These are phyloP conservation scores for Phellinidium pouzarii DNA, from an alignment of 1,284 basidiomycete species.

Conservation along the genomic window DNA sequence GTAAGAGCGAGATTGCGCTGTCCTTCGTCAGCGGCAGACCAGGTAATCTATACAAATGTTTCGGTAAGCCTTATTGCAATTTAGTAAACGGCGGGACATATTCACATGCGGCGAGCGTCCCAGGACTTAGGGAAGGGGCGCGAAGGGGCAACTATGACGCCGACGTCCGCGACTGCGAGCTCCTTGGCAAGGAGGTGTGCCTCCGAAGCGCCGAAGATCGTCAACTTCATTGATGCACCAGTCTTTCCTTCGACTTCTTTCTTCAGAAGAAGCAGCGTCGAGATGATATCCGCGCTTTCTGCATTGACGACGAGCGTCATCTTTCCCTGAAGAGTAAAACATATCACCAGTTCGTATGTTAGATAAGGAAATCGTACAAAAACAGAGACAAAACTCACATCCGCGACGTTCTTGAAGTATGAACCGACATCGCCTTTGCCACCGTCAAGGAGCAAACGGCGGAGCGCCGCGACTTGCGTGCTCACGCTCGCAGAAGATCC, in stretches of 20 bases:
- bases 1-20: slow-evolving; percentile 47
- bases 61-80: neutral
- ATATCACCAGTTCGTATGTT: no score
- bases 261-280: slow-evolving; percentile 70
- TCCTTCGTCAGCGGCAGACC: slow-evolving; percentile 62
- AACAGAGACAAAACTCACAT: no score
- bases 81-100: slow-evolving; percentile 5
- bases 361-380: no score
- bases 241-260: slow-evolving; percentile 52
- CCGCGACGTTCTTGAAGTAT: slow-evolving; percentile 48
- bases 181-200: slow-evolving; percentile 72
- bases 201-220: slow-evolving; percentile 66
- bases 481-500: slow-evolving; percentile 25
- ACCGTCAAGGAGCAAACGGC: slow-evolving; percentile 51
- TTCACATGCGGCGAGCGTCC: slow-evolving; percentile 47
- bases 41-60: slow-evolving; percentile 26
- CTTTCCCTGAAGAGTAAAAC: slow-evolving; percentile 40
- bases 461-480: slow-evolving; percentile 32
- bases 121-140: slow-evolving; percentile 55
- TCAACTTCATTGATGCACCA: slow-evolving; percentile 41
- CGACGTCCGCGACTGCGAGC: slow-evolving; percentile 62
- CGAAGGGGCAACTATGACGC: slow-evolving; percentile 62
- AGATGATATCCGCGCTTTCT: slow-evolving; percentile 70
- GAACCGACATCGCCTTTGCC: slow-evolving; percentile 40
- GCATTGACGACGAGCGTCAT: slow-evolving; percentile 51